Evolutionary conservation across 371 early-diverging fungal genomes (phyloP).

Genomic region (Mucor sp.): DNA sequence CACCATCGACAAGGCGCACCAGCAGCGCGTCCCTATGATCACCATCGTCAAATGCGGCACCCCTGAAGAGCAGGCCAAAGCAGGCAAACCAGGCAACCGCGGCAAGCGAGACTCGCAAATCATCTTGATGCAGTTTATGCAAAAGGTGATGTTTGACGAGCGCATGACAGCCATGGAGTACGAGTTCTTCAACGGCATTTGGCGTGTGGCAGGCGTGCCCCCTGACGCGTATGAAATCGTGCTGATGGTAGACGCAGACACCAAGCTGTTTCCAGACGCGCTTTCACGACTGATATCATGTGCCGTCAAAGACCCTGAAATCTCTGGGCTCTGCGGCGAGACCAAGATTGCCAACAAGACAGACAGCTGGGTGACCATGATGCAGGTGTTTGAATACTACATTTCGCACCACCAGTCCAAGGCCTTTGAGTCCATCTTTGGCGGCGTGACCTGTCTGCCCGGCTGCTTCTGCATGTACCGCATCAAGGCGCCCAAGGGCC

Average conservation of each 20-base stretch:
- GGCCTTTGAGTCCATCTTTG: slow-evolving; percentile 95
- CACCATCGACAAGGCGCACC: slow-evolving; percentile 50
- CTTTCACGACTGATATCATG: slow-evolving; percentile 67
- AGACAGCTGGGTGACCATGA: slow-evolving; percentile 87
- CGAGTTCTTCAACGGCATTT: slow-evolving; percentile 92
- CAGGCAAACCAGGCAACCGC: slow-evolving; percentile 89
- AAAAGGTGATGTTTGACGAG: slow-evolving; percentile 93
- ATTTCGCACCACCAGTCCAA: slow-evolving; percentile 93
- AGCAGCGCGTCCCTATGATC: slow-evolving; percentile 80
- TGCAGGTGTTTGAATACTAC: slow-evolving; percentile 80
- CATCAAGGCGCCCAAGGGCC: slow-evolving; percentile 80
- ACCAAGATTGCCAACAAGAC: slow-evolving; percentile 89
- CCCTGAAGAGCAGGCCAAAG: slow-evolving; percentile 66
- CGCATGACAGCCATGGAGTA: slow-evolving; percentile 95
- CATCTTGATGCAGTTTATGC: slow-evolving; percentile 96
- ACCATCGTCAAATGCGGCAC: slow-evolving; percentile 94
- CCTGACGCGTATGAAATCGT: slow-evolving; percentile 88
- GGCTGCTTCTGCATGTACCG: slow-evolving; percentile 98
- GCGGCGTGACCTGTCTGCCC: slow-evolving; percentile 95
- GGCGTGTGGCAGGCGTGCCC: slow-evolving; percentile 78
- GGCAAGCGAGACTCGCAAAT: slow-evolving; percentile 99
- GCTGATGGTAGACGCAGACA: slow-evolving; percentile 98
- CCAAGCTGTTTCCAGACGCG: slow-evolving; percentile 82
- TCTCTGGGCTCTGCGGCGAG: slow-evolving; percentile 87
- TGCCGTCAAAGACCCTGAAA: slow-evolving; percentile 72